phyloP scores from a whole-genome alignment of 768 basidiomycete genomes.

The Boletus tomentosulus region DNA sequence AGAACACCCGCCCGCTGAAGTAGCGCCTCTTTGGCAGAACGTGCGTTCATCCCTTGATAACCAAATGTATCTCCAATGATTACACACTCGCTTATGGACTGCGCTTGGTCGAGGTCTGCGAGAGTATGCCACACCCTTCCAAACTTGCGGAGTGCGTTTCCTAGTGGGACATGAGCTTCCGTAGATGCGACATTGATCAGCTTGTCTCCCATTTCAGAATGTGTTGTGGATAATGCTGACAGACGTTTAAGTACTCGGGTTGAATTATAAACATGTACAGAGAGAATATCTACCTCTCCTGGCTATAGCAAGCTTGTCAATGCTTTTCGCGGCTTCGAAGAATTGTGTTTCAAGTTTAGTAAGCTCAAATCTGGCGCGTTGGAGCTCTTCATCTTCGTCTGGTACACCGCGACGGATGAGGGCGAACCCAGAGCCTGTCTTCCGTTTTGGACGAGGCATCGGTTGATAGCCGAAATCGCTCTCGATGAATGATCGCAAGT shows the following conservation, averaged over 20 bases:
- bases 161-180: conserved; percentile 82
- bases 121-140: conserved; percentile 85
- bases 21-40: conserved; percentile 92
- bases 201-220: conserved; percentile 92
- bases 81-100: conserved; percentile 92
- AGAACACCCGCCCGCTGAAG: conserved; percentile 85
- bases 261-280: neutral
- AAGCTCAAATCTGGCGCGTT: conserved; percentile 84
- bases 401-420: conserved; percentile 77
- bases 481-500: conserved; percentile 91
- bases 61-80: conserved; percentile 94
- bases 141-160: conserved; percentile 77
- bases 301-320: conserved; percentile 78
- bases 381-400: conserved; percentile 93
- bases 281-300: conserved; percentile 59
- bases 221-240: conserved; percentile 69
- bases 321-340: conserved; percentile 86
- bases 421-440: conserved; percentile 68
- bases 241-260: neutral
- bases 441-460: conserved; percentile 69
- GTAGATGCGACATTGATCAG: conserved; percentile 84
- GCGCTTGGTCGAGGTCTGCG: conserved; percentile 84
- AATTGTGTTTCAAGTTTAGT: conserved; percentile 91
- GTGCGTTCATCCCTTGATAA: conserved; percentile 96
- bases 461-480: conserved; percentile 97